Evolutionary conservation across 768 basidiomycete genomes (phyloP).

Genomic region (Dentipellis sp.): DNA sequence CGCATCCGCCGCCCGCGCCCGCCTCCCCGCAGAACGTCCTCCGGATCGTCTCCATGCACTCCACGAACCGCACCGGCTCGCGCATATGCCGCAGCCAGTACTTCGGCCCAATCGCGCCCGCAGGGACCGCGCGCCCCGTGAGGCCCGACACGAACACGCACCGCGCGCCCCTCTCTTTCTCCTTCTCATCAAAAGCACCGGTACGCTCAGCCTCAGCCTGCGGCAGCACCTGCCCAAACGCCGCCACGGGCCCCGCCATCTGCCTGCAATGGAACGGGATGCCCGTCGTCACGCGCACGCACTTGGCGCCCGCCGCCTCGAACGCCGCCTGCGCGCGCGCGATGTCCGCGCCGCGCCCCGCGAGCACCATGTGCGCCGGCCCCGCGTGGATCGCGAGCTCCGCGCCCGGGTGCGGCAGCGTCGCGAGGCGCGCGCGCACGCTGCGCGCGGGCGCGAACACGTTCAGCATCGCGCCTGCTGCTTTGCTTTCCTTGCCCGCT

Average conservation of each 20-base stretch:
- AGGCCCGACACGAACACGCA: background rate
- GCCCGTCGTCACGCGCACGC: background rate
- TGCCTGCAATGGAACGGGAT: background rate
- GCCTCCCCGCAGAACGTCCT: background rate
- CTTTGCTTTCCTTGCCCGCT: background rate
- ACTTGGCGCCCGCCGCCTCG: background rate
- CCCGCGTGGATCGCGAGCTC: slow-evolving; percentile 1
- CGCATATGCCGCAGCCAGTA: background rate
- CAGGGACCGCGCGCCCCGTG: background rate
- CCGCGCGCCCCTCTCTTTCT: too few species aligned
- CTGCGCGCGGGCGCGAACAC: background rate
- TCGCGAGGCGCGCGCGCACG: background rate
- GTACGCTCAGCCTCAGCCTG: background rate
- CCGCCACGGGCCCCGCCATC: background rate
- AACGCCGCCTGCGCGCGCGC: background rate
- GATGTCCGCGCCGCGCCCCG: background rate
- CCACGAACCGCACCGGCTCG: background rate
- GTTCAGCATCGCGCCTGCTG: slow-evolving; percentile 1
- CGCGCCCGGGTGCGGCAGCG: background rate
- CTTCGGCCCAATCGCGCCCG: background rate
- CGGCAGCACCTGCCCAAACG: background rate
- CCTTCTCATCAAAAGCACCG: background rate
- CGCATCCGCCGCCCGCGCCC: background rate
- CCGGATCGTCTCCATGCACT: background rate
- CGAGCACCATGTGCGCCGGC: background rate